These are phyloP conservation scores for Colletotrichum australisinense DNA, from an alignment of 2,329 filamentous ascomycete species.

Conservation along the genomic window DNA sequence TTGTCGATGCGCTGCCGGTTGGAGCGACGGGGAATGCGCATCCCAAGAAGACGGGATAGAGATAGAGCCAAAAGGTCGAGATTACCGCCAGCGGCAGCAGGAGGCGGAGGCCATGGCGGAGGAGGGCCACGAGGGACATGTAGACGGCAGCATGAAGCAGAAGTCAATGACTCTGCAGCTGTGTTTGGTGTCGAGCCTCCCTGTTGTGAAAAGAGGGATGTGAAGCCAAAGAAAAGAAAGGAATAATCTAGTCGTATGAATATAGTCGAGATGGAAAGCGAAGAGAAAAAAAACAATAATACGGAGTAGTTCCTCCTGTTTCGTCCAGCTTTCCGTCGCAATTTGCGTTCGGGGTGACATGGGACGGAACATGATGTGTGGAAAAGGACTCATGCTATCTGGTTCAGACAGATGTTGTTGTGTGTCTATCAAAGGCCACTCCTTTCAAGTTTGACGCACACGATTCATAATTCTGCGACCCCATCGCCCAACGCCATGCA, in stretches of 20 bases:
- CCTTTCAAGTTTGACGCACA: background rate
- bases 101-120: slow-evolving; percentile 68
- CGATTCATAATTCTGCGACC: background rate
- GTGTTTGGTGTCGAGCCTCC: slow-evolving; percentile 11
- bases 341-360: slow-evolving; percentile 4
- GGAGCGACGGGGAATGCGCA: slow-evolving; percentile 80
- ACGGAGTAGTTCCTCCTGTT: background rate
- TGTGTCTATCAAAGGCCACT: background rate
- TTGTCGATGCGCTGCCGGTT: slow-evolving; percentile 22
- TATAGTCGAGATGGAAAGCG: background rate
- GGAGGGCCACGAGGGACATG: slow-evolving; percentile 64
- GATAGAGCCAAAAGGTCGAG: slow-evolving; percentile 83
- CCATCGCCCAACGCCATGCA: slow-evolving; percentile 27
- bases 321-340: background rate
- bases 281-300: background rate
- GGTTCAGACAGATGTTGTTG: background rate
- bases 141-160: slow-evolving; percentile 43
- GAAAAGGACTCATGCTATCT: slow-evolving; percentile 19
- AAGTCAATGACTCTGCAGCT: slow-evolving; percentile 30
- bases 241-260: background rate
- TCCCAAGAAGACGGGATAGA: slow-evolving; percentile 83
- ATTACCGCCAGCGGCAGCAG: slow-evolving; percentile 75
- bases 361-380: background rate
- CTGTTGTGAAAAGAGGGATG: background rate
- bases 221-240: background rate